These are phyloP conservation scores for Pichia nakasei DNA, from an alignment of 805 yeast genomes.

Conservation along the genomic window DNA sequence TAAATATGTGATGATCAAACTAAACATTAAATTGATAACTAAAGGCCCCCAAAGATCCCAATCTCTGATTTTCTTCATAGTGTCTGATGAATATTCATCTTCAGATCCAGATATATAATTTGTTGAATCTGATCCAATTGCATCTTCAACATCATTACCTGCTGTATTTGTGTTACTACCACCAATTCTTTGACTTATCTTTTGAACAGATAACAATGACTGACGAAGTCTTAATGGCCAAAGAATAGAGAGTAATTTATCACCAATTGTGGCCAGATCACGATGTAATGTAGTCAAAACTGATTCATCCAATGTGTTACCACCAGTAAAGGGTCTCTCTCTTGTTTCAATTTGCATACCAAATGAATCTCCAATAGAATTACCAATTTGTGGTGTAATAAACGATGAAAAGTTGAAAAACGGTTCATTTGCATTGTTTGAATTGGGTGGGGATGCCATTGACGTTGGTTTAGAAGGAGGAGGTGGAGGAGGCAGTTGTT, in stretches of 20 bases:
- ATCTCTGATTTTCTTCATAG: constrained; percentile 33
- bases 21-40: constrained; percentile 39
- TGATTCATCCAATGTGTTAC: constrained; percentile 51
- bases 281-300: constrained; percentile 37
- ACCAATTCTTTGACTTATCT: constrained; percentile 19
- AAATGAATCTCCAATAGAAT: constrained; percentile 3
- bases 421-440: neutral
- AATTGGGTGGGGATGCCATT: neutral
- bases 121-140: constrained; percentile 10
- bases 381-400: constrained; percentile 25
- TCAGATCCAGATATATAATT: neutral
- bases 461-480: constrained; percentile 3
- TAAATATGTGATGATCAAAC: constrained; percentile 40
- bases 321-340: constrained; percentile 48
- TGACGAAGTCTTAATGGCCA: constrained; percentile 30
- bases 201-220: constrained; percentile 22
- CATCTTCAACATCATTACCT: constrained; percentile 16
- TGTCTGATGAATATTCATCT: constrained; percentile 28
- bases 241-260: constrained; percentile 27
- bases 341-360: constrained; percentile 21
- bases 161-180: constrained; percentile 1
- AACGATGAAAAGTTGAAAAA: constrained; percentile 26
- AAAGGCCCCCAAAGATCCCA: constrained; percentile 63
- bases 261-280: constrained; percentile 27
- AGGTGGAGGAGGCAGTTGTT: constrained; percentile 3